Conservation (phyloP, 768 basidiomycete species). For the Tricholomella constricta region DNA sequence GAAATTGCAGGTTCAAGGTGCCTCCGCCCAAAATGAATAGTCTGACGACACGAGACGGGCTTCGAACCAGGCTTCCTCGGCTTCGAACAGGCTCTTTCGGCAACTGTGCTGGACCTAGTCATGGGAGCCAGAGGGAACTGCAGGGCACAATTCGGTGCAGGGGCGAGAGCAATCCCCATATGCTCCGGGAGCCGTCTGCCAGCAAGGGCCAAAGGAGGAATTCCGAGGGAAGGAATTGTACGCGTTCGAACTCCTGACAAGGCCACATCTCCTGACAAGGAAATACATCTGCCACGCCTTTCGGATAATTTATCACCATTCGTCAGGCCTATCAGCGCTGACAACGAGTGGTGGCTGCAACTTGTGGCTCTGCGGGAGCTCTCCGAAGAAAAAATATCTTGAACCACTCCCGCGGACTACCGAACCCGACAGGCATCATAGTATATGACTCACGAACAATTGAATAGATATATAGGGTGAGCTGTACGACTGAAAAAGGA, state of each 20-base stretch:
- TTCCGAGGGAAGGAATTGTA: background rate
- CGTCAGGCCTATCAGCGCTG: too few species aligned
- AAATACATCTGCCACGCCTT: slow-evolving; percentile 12
- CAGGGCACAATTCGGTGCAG: background rate
- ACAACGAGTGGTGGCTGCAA: background rate
- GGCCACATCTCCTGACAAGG: slow-evolving; percentile 6
- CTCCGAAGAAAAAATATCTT: too few species aligned
- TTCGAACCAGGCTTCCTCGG: slow-evolving; percentile 2
- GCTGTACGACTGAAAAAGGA: too few species aligned
- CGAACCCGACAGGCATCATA: too few species aligned
- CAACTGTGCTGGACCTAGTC: background rate
- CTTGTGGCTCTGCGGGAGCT: too few species aligned
- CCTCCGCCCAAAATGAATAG: slow-evolving; percentile 1
- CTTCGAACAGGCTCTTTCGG: background rate
- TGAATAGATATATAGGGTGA: too few species aligned
- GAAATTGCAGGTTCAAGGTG: background rate
- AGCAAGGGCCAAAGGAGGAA: slow-evolving; percentile 1
- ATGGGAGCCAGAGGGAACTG: slow-evolving; percentile 16
- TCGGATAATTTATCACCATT: too few species aligned
- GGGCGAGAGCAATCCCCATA: slow-evolving; percentile 5
- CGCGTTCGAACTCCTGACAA: background rate
- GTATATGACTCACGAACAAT: too few species aligned
- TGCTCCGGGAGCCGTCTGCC: background rate
- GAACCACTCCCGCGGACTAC: too few species aligned
- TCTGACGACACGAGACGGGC: slow-evolving; percentile 4